Conservation (phyloP, 768 basidiomycete genomes). For the Botryobasidium botryosum region DNA sequence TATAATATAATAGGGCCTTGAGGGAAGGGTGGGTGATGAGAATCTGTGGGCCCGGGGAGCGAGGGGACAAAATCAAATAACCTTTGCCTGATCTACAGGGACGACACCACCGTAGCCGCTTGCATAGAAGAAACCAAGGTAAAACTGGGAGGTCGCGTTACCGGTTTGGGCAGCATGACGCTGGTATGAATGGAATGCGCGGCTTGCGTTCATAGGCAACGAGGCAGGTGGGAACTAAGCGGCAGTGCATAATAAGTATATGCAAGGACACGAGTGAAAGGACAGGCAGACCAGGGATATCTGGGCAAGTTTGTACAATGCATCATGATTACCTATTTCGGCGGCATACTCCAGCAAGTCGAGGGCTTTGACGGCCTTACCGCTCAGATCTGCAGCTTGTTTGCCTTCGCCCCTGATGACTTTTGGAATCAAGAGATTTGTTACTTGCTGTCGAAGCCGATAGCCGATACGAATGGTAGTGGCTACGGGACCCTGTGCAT, state of each 20-base stretch:
- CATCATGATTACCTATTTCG: slow-evolving; percentile 60
- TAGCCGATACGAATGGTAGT: slow-evolving; percentile 48
- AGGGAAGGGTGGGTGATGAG: not conserved
- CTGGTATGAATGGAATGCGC: slow-evolving; percentile 46
- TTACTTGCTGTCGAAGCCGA: too few relatives aligned
- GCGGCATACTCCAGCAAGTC: slow-evolving; percentile 68
- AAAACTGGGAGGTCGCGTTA: slow-evolving; percentile 72
- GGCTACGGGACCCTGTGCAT: slow-evolving; percentile 46
- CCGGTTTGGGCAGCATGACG: slow-evolving; percentile 53
- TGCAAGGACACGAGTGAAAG: not conserved
- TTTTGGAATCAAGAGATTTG: slow-evolving; percentile 42
- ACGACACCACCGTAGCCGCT: slow-evolving; percentile 46
- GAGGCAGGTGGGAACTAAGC: slow-evolving; percentile 19
- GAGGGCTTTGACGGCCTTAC: slow-evolving; percentile 65
- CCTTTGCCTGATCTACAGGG: slow-evolving; percentile 25
- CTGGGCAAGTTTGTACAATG: slow-evolving; percentile 47
- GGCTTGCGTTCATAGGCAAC: slow-evolving; percentile 40
- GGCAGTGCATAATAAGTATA: slow-evolving; percentile 13
- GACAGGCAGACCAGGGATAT: slow-evolving; percentile 55
- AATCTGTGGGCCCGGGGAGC: not conserved
- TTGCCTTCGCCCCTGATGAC: too few relatives aligned
- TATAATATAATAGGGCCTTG: slow-evolving; percentile 80
- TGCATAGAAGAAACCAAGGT: slow-evolving; percentile 76
- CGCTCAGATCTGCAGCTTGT: slow-evolving; percentile 28
- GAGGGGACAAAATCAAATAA: slow-evolving; percentile 11